Conservation (phyloP, 352 stramenopile genomes). For the Phytophthora pseudosyringae region DNA sequence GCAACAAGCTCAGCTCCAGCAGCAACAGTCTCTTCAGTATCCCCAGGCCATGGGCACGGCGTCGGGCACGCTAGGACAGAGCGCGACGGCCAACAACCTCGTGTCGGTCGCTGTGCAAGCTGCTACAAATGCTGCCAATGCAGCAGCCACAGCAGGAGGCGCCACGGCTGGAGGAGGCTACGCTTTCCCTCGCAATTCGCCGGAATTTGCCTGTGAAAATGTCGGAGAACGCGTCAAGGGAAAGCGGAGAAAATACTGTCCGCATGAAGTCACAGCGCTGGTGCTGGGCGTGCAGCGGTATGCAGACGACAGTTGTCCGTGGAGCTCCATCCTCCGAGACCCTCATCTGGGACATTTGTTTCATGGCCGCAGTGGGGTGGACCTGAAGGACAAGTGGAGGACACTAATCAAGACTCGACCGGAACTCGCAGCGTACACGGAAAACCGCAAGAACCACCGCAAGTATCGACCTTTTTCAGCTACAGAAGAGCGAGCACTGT, state of each 20-base stretch:
- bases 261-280: slow-evolving; percentile 83
- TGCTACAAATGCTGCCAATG: slow-evolving; percentile 43
- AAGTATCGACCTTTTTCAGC: slow-evolving; percentile 85
- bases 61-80: slow-evolving; percentile 40
- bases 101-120: slow-evolving; percentile 50
- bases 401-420: slow-evolving; percentile 84
- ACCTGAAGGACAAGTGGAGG: slow-evolving; percentile 87
- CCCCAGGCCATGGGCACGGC: slow-evolving; percentile 26
- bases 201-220: slow-evolving; percentile 84
- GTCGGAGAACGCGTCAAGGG: slow-evolving; percentile 85
- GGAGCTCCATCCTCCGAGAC: slow-evolving; percentile 82
- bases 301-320: slow-evolving; percentile 84
- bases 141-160: slow-evolving; percentile 32
- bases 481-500: slow-evolving; percentile 82
- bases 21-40: slow-evolving; percentile 51
- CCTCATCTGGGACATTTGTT: slow-evolving; percentile 78
- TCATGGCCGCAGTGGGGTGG: slow-evolving; percentile 77
- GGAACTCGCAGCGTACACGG: slow-evolving; percentile 77
- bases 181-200: slow-evolving; percentile 72
- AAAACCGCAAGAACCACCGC: slow-evolving; percentile 88
- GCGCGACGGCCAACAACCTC: slow-evolving; percentile 43
- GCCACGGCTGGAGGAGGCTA: slow-evolving; percentile 45
- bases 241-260: slow-evolving; percentile 85
- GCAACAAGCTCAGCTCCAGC: slow-evolving; percentile 38
- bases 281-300: slow-evolving; percentile 86